phyloP scores from a whole-genome alignment of 2,329 filamentous ascomycete species.

The Aspergillus vadensis region DNA sequence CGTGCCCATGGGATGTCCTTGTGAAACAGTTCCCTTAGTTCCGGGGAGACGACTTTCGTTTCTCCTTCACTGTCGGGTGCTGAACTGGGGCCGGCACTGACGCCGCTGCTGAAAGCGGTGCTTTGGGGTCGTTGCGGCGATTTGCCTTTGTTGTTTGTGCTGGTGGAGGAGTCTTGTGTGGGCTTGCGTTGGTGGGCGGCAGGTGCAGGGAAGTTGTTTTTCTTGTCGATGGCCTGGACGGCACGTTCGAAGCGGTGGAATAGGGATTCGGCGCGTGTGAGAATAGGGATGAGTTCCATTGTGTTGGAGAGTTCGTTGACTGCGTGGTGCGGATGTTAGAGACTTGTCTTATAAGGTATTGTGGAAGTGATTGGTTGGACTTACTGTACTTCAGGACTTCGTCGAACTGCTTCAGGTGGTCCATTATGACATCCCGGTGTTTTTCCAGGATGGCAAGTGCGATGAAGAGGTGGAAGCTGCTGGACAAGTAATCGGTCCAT shows the following conservation, averaged over 20 bases:
- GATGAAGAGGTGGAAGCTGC: slow-evolving; percentile 92
- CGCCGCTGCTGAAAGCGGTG: slow-evolving; percentile 29
- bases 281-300: slow-evolving; percentile 84
- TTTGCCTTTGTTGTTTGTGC: slow-evolving; percentile 35
- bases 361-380: slow-evolving; percentile 35
- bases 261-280: slow-evolving; percentile 83
- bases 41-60: slow-evolving; percentile 62
- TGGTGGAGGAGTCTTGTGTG: slow-evolving; percentile 18
- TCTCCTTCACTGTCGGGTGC: slow-evolving; percentile 21
- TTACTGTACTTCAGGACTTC: slow-evolving; percentile 94
- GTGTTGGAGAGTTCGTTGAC: slow-evolving; percentile 94
- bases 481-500: slow-evolving; percentile 89
- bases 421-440: slow-evolving; percentile 94
- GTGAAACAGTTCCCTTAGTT: slow-evolving; percentile 63
- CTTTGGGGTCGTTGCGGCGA: slow-evolving; percentile 25
- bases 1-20: slow-evolving; percentile 56
- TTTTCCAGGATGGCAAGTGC: slow-evolving; percentile 93
- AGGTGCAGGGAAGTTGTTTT: slow-evolving; percentile 72
- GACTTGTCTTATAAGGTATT: neutral
- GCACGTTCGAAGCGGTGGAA: slow-evolving; percentile 86
- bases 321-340: slow-evolving; percentile 41
- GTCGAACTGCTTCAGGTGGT: slow-evolving; percentile 90
- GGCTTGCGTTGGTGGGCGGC: slow-evolving; percentile 53
- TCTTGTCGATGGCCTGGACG: slow-evolving; percentile 90
- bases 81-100: slow-evolving; percentile 14